These are phyloP conservation scores for Zymoseptoria pseudotritici DNA, from an alignment of 2,329 filamentous ascomycete species.

Conservation along the genomic window DNA sequence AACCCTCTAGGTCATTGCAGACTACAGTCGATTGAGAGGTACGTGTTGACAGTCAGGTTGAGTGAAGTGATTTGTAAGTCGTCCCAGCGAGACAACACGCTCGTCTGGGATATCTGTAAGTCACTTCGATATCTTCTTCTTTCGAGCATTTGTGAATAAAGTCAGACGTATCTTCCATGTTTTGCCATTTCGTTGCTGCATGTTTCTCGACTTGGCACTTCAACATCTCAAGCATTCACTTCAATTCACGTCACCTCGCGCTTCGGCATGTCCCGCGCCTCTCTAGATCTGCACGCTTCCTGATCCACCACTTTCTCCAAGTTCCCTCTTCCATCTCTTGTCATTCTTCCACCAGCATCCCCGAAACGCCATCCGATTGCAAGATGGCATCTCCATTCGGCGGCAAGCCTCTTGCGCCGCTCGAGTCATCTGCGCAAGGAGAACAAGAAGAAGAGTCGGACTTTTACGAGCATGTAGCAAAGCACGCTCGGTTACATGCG, in stretches of 20 bases:
- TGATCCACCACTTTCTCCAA: background rate
- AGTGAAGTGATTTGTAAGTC: background rate
- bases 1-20: background rate
- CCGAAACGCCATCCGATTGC: background rate
- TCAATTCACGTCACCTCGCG: background rate
- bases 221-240: background rate
- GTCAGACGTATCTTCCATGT: too few species aligned
- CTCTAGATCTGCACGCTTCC: background rate
- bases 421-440: conserved; percentile 1
- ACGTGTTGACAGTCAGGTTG: background rate
- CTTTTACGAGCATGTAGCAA: background rate
- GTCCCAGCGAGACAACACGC: too few species aligned
- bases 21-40: background rate
- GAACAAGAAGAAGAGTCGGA: conserved; percentile 5
- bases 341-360: background rate
- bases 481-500: background rate
- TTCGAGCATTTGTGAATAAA: too few species aligned
- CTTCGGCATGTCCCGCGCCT: background rate
- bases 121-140: too few species aligned
- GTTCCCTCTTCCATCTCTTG: background rate
- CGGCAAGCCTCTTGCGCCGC: background rate
- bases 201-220: background rate
- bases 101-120: background rate
- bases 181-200: too few species aligned
- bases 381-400: background rate